Conservation (phyloP, 345 rosid species). For the Theobroma cacao region DNA sequence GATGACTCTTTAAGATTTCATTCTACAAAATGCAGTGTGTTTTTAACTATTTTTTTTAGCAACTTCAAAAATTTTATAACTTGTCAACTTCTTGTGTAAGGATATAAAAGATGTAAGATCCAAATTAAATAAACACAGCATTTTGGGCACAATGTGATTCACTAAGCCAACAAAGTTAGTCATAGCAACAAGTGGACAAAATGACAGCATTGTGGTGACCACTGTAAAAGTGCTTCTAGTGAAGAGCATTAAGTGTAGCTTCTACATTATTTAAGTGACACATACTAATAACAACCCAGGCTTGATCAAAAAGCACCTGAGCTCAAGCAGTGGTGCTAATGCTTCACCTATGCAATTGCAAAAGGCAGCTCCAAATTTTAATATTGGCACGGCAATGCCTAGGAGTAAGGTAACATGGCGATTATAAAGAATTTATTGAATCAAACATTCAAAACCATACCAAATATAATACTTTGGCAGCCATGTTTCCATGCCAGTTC, state of each 20-base stretch:
- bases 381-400: neutral
- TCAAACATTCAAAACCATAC: neutral
- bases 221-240: neutral
- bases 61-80: neutral
- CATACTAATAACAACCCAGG: neutral
- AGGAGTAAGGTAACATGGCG: neutral
- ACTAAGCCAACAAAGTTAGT: neutral
- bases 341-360: neutral
- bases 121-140: neutral
- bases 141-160: neutral
- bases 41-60: neutral
- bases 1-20: conserved; percentile 5
- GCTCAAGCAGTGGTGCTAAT: neutral
- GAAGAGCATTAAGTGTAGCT: neutral
- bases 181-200: neutral
- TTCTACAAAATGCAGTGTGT: neutral
- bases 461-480: neutral
- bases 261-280: neutral
- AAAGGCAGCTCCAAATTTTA: neutral
- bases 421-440: neutral
- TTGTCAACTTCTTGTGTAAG: neutral
- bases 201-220: neutral
- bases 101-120: neutral
- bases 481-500: neutral
- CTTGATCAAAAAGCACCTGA: neutral